These are phyloP conservation scores for Graphiopsis chlorocephala DNA, from an alignment of 2,329 filamentous ascomycete species.

Conservation along the genomic window DNA sequence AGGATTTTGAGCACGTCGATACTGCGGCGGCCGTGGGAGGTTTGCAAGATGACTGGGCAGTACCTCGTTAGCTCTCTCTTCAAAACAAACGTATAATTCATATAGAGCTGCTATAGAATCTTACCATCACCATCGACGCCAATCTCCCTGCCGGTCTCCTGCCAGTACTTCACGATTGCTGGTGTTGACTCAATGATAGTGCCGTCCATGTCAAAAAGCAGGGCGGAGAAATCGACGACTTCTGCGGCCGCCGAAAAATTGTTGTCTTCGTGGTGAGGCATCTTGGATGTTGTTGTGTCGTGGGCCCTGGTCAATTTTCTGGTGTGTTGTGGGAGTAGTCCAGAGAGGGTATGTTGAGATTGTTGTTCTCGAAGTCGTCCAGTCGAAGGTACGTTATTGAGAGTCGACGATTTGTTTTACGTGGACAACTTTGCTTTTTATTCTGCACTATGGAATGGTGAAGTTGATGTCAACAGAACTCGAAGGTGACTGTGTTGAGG, in stretches of 20 bases:
- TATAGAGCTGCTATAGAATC: not conserved
- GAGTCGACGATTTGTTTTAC: not conserved
- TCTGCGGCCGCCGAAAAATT: slow-evolving; percentile 43
- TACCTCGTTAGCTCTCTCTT: not conserved
- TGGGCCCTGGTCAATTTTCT: not conserved
- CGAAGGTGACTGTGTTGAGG: not conserved
- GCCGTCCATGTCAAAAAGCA: slow-evolving; percentile 75
- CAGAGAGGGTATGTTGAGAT: not conserved
- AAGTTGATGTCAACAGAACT: not conserved
- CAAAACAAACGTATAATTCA: not conserved
- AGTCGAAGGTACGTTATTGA: not conserved
- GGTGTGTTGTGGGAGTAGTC: not conserved
- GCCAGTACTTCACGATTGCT: slow-evolving; percentile 77
- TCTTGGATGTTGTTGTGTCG: slow-evolving; percentile 8
- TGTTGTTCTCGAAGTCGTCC: not conserved
- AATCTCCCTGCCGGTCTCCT: slow-evolving; percentile 73
- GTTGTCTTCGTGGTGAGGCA: slow-evolving; percentile 30
- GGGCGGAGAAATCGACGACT: slow-evolving; percentile 41
- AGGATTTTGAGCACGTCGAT: slow-evolving; percentile 82
- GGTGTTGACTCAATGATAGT: slow-evolving; percentile 79
- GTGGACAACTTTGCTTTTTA: not conserved
- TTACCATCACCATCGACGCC: slow-evolving; percentile 52
- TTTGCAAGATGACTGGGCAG: slow-evolving; percentile 65
- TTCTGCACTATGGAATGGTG: not conserved
- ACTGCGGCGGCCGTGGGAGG: slow-evolving; percentile 83